Evolutionary conservation across 2,329 filamentous ascomycete species (phyloP), one percentile per base, ranked within the genome.

Genomic region (Tolypocladium album): DNA sequence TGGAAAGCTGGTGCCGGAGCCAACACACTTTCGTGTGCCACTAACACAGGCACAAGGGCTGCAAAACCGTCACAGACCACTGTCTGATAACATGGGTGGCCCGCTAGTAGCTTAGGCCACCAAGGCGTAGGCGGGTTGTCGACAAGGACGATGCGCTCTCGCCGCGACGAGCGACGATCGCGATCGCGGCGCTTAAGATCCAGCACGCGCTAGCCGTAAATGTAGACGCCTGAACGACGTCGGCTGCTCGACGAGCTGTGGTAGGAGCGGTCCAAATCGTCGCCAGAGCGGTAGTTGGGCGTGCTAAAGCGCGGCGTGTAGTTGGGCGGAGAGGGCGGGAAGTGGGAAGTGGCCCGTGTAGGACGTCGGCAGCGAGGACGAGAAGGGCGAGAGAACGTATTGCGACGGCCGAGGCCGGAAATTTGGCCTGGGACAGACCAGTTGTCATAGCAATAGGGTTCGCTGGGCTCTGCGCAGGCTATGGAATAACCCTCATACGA

Each of bases 41-140:
- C n/a, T n/a, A n/a, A n/a, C n/a, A n/a, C n/a, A n/a, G n/a, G n/a
- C n/a, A n/a, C n/a, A n/a, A n/a, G n/a, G n/a, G n/a, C n/a, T n/a
- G n/a, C n/a, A n/a, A n/a, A n/a, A n/a, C n/a, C n/a, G n/a, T n/a
- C n/a, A n/a, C n/a, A n/a, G n/a, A n/a, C n/a, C n/a, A n/a, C n/a
- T n/a, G n/a, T n/a, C n/a, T n/a, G n/a, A n/a, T n/a, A n/a, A n/a
- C n/a, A n/a, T n/a, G n/a, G n/a, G n/a, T n/a, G n/a, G n/a, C n/a
- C n/a, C n/a, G n/a, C n/a, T n/a, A n/a, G n/a, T n/a, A n/a, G n/a
- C n/a, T n/a, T n/a, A n/a, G n/a, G n/a, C n/a, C n/a, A n/a, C 60
- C 75, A 73, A 42, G 78, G 75, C 11, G 75, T 76, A 15, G 78
- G 74, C 3, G 77, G 77, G 63, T 71, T 72, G 61, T 80, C 75